Evolutionary conservation across 345 rosid species (phyloP).

Genomic region (Salix caprea): DNA sequence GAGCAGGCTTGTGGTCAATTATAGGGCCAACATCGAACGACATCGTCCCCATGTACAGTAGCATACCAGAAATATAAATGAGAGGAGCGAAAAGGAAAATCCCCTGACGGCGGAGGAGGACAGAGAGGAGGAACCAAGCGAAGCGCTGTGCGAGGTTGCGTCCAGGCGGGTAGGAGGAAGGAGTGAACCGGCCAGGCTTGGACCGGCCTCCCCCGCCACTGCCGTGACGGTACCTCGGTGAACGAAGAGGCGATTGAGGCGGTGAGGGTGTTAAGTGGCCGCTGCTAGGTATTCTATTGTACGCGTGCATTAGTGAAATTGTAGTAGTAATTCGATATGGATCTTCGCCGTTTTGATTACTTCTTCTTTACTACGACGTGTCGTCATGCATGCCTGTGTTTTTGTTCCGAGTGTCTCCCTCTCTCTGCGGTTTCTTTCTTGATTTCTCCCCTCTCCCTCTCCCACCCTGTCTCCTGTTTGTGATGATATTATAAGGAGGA

Average conservation of each 20-base stretch:
- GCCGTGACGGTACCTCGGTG: conserved; percentile 74
- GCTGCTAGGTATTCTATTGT: conserved; percentile 75
- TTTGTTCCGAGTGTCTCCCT: background rate
- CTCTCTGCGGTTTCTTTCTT: background rate
- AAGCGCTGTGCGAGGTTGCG: conserved; percentile 67
- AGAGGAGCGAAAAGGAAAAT: conserved; percentile 89
- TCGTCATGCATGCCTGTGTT: background rate
- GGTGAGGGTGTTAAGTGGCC: conserved; percentile 97
- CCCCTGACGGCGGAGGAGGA: conserved; percentile 91
- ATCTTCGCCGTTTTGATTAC: background rate
- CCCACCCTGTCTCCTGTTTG: background rate
- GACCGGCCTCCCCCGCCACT: conserved; percentile 33
- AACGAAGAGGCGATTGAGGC: conserved; percentile 85
- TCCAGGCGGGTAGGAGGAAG: conserved; percentile 27
- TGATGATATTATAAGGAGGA: background rate
- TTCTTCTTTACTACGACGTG: background rate
- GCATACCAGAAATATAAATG: conserved; percentile 88
- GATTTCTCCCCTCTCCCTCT: background rate
- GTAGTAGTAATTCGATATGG: background rate
- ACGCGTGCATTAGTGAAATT: conserved; percentile 62
- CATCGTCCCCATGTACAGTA: conserved; percentile 91
- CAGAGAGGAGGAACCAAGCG: conserved; percentile 76
- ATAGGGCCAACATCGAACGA: conserved; percentile 76
- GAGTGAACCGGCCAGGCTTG: conserved; percentile 50
- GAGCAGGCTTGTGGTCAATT: conserved; percentile 55